phyloP scores from a whole-genome alignment of 768 basidiomycete species.

The Gelatoporia subvermispora region DNA sequence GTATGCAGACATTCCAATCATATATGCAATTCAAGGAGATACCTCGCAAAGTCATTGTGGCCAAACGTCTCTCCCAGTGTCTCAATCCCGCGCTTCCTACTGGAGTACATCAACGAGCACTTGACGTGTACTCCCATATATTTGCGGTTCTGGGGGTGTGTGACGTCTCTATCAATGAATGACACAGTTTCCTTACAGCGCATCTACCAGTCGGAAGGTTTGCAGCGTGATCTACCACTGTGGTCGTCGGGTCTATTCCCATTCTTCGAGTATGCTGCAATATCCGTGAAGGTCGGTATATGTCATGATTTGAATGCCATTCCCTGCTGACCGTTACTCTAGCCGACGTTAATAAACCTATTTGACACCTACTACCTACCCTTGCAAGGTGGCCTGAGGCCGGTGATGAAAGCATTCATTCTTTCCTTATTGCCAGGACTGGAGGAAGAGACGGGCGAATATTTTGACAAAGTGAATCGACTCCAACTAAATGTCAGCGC shows the following conservation, averaged over 20 bases:
- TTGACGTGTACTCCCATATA: conserved; percentile 93
- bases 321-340: conserved; percentile 1
- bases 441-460: conserved; percentile 97
- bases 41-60: conserved; percentile 87
- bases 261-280: conserved; percentile 98
- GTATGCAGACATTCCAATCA: conserved; percentile 82
- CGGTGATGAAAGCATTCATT: conserved; percentile 91
- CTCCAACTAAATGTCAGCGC: not conserved
- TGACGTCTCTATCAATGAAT: not conserved
- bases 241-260: conserved; percentile 98
- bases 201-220: conserved; percentile 66
- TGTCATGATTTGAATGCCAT: not conserved
- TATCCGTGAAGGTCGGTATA: conserved; percentile 82
- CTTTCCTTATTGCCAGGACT: conserved; percentile 90
- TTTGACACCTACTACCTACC: conserved; percentile 92
- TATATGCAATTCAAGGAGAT: conserved; percentile 96
- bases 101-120: conserved; percentile 92
- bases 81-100: conserved; percentile 96
- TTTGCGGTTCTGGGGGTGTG: conserved; percentile 86
- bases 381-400: conserved; percentile 73
- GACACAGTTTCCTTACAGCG: not conserved
- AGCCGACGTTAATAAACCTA: conserved; percentile 87
- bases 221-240: conserved; percentile 78
- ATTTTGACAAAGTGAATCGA: conserved; percentile 75
- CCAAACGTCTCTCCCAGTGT: conserved; percentile 94